These are phyloP conservation scores for Apiospora pterosperma DNA, from an alignment of 2,329 filamentous ascomycete genomes.

Conservation along the genomic window DNA sequence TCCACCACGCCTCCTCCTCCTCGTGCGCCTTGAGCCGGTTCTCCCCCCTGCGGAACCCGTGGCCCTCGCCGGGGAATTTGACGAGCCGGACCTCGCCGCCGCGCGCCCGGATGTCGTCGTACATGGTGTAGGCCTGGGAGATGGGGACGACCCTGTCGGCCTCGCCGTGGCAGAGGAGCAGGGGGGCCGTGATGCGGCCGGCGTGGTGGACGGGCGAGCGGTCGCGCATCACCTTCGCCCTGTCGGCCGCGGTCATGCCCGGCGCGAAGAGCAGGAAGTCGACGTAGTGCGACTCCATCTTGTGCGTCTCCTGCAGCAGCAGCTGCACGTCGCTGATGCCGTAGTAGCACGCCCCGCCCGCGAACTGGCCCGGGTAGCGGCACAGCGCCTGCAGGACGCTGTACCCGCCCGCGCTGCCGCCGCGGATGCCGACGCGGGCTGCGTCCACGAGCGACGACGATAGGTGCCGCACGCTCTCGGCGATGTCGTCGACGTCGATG, in stretches of 20 bases:
- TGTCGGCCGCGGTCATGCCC: constrained; percentile 33
- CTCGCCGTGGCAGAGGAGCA: constrained; percentile 55
- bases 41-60: constrained; percentile 41
- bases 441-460: constrained; percentile 32
- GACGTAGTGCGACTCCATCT: constrained; percentile 54
- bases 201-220: constrained; percentile 48
- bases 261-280: constrained; percentile 37
- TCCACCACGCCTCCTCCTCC: constrained; percentile 47
- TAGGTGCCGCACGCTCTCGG: constrained; percentile 42
- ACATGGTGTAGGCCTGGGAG: constrained; percentile 53
- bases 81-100: constrained; percentile 44
- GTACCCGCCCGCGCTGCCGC: constrained; percentile 52
- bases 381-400: constrained; percentile 47
- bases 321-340: constrained; percentile 49
- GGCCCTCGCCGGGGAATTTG: constrained; percentile 47
- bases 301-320: constrained; percentile 47
- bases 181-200: constrained; percentile 42
- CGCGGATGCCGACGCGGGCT: constrained; percentile 43
- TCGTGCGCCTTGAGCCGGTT: constrained; percentile 36
- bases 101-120: constrained; percentile 36
- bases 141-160: constrained; percentile 56
- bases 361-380: constrained; percentile 42
- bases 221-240: constrained; percentile 37
- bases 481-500: constrained; percentile 47
- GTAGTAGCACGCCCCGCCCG: constrained; percentile 45